Evolutionary conservation across 2,329 filamentous ascomycete genomes (phyloP), one percentile per base, ranked within the genome.

Genomic region (Cercospora canescens): DNA sequence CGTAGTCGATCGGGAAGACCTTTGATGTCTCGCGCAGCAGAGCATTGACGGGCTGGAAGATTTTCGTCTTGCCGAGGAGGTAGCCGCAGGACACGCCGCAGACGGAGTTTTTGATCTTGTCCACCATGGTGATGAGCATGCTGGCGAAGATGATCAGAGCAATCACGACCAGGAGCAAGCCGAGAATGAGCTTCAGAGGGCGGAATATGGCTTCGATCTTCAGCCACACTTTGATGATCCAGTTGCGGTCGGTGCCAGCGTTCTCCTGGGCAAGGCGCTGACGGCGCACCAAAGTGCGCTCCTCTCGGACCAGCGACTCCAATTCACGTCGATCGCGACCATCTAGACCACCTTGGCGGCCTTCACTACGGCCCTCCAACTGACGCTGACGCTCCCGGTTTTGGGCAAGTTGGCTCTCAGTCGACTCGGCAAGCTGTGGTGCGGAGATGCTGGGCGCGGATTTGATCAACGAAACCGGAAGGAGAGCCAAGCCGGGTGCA

Each of bases 11-110:
- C 0, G 95, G 95, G 81, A 97, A 98, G 1, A 91, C 88, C 73
- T 88, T 90, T 54, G 94, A 90, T 0, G 93, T 87, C 79, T 91
- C 86, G 69, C 96, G 88, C 67, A 97, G 88, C 64, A 96, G 83
- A 87, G 90, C 96, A 81, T 99, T 98, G 76, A 97, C 84, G 1
- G 95, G 95, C 77, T 99, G 95, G 83, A 97, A 96, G 72, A 98
- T 89, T 77, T 96, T 93, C 78, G 96, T 91, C 75, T 89, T 85
- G 50, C 89, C 93, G 4, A 99, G 85, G 58, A 98, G 91, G 80
- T 97, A 99, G 68, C 95, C 95, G 77, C 95, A 99, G 73, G 88
- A 89, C 66, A 89, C 84, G 78, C 95, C 94, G 86, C 95, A 99
- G 69, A 96, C 83, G 3, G 94, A 97, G 82, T 98, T 97, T 79